These are phyloP conservation scores for Aspergillus sclerotioniger DNA, from an alignment of 495 filamentous ascomycete species.

Conservation along the genomic window DNA sequence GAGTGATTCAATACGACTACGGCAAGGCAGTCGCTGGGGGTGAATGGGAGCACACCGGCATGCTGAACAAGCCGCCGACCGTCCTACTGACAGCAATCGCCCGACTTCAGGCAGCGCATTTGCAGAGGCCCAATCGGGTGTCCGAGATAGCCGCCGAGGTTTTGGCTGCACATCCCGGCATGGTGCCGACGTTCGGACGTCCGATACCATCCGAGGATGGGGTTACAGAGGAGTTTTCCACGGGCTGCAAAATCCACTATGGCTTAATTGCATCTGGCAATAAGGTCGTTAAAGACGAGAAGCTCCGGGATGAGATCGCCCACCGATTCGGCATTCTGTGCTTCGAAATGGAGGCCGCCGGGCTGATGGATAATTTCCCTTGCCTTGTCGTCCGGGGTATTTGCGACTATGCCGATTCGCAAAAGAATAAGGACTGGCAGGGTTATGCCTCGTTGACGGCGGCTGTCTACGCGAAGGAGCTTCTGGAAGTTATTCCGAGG, in stretches of 20 bases:
- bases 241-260: too few relatives aligned
- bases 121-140: too few relatives aligned
- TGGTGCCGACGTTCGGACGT: too few relatives aligned
- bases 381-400: constrained; percentile 41
- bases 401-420: constrained; percentile 44
- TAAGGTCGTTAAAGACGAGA: too few relatives aligned
- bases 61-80: constrained; percentile 14
- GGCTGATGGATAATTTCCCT: constrained; percentile 37
- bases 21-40: constrained; percentile 14
- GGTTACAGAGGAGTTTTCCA: too few relatives aligned
- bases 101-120: too few relatives aligned
- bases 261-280: too few relatives aligned
- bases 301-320: too few relatives aligned
- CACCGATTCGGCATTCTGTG: too few relatives aligned
- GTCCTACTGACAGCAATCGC: constrained; percentile 9
- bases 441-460: constrained; percentile 35
- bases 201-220: too few relatives aligned
- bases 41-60: constrained; percentile 8
- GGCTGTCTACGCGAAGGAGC: constrained; percentile 34
- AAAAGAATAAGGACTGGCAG: constrained; percentile 44
- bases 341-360: constrained; percentile 47
- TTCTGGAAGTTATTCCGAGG: constrained; percentile 1
- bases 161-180: too few relatives aligned
- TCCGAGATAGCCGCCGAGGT: too few relatives aligned
- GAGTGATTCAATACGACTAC: constrained; percentile 24